Conservation (phyloP, 352 stramenopile species). For the Halophytophthora polymorphica region DNA sequence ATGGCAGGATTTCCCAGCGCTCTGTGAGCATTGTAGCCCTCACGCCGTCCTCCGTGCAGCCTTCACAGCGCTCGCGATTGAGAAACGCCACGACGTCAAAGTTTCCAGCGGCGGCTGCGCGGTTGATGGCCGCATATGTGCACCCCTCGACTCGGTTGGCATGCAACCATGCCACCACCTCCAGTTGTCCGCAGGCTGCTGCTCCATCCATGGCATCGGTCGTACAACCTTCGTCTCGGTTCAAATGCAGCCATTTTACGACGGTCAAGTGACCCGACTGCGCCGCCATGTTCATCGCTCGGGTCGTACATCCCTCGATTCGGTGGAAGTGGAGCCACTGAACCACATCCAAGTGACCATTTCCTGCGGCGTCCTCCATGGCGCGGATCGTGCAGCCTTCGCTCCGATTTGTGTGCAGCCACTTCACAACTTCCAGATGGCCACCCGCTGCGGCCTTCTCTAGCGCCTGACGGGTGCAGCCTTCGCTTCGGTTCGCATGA, state of each 20-base stretch:
- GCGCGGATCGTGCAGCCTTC: constrained; percentile 4
- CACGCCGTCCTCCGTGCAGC: constrained; percentile 2
- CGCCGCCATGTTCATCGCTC: constrained; percentile 11
- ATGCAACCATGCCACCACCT: constrained; percentile 7
- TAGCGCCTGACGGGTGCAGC: constrained; percentile 3
- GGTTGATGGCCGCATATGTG: constrained; percentile 21
- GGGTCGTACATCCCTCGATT: constrained; percentile 7
- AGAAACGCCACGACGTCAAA: constrained; percentile 7
- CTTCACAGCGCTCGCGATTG: not conserved
- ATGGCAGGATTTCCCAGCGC: too few species aligned
- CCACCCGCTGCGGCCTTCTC: constrained; percentile 1
- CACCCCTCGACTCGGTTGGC: constrained; percentile 12
- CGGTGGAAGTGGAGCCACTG: constrained; percentile 11
- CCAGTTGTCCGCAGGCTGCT: constrained; percentile 1
- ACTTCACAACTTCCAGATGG: constrained; percentile 1
- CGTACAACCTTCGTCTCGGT: constrained; percentile 12
- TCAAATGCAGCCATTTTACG: constrained; percentile 8
- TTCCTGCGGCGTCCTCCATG: constrained; percentile 3
- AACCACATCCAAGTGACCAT: constrained; percentile 5
- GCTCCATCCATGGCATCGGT: constrained; percentile 13
- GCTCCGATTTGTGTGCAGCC: constrained; percentile 1
- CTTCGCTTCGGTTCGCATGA: constrained; percentile 2
- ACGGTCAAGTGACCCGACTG: constrained; percentile 6
- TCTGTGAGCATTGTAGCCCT: too few species aligned
- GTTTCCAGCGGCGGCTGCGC: constrained; percentile 7